A percentile compares a stretch with the other conserved stretches of the same genome.
Evolutionary conservation across 345 rosid species (phyloP).

Genomic region (Gossypium arboreum): DNA sequence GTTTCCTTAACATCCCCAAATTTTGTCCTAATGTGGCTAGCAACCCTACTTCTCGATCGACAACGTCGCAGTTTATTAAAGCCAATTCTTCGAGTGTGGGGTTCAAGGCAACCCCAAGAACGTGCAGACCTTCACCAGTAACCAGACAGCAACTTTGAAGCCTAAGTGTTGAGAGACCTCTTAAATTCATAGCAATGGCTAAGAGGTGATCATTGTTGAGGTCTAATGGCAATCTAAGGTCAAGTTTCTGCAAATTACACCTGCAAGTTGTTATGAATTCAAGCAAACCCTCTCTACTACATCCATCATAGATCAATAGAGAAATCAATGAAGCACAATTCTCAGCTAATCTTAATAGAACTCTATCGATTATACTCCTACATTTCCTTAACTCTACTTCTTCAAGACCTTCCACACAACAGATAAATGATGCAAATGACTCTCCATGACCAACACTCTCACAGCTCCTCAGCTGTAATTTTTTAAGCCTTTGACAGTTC

Average conservation of each 20-base stretch:
- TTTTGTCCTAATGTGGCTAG: conserved; percentile 75
- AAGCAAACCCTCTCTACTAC: conserved; percentile 64
- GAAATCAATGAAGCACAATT: conserved; percentile 51
- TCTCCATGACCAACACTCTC: conserved; percentile 67
- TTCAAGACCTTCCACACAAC: conserved; percentile 42
- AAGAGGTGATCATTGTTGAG: conserved; percentile 60
- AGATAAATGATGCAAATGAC: conserved; percentile 36
- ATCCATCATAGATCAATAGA: conserved; percentile 75
- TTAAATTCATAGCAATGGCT: conserved; percentile 52
- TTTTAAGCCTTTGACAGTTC: conserved; percentile 58
- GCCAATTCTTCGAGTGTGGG: conserved; percentile 58
- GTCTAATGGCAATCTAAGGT: conserved; percentile 81
- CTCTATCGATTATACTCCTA: conserved; percentile 54
- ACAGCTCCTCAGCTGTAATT: conserved; percentile 55
- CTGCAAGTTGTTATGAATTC: conserved; percentile 53
- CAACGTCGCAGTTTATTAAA: conserved; percentile 63
- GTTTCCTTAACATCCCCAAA: conserved; percentile 48
- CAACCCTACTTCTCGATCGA: conserved; percentile 68
- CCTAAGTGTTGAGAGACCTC: conserved; percentile 40
- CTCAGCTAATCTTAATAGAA: conserved; percentile 57
- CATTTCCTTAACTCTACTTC: conserved; percentile 71
- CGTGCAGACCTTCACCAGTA: conserved; percentile 68
- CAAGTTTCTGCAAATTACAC: conserved; percentile 50
- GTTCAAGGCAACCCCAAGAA: conserved; percentile 46
- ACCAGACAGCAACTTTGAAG: conserved; percentile 79